Base-by-base conservation (phyloP, 768 basidiomycete species). In the Suillus spraguei region DNA sequence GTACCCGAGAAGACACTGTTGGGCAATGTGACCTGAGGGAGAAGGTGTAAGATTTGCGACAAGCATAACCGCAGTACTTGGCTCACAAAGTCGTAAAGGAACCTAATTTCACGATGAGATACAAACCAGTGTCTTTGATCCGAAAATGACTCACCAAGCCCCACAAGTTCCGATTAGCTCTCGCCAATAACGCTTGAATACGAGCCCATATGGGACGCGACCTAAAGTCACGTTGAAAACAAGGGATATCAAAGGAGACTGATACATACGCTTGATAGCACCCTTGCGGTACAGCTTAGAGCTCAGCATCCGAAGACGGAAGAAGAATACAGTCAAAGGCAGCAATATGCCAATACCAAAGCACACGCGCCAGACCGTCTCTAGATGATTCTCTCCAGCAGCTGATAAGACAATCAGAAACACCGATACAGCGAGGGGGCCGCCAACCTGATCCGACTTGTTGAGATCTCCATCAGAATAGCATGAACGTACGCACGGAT, bases 281-380 rank as follows among this genome's bases (percentile, higher is more conserved):
- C 84, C 82, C 63, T 85, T 80, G 49, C 82, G 80, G 70, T 86
- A 90, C 60, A 91, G 80, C 65, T 78, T 81, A 16, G 88, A 83
- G 67, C 84, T 89, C 67, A 91, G 71, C 90, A 92, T 92, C 59
- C 85, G 80, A 68, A 90, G 72, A 60, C 91, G 88, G 77, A 89
- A 90, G 72, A 85, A 80, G 71, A 93, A 85, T 32, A 93, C 90
- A 3, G 83, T 82, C 58, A 91, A 70, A 20, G 90, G 88, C 13
- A 89, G 75, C 35, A 85, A 56, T 32, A 88, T 83, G 32, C 89
- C 88, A 63, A 89, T 76, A 9, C 85, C 87, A 69, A 88, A 88
- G 74, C 82, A 85, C 35, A 86, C 85, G 54, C 87, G 83, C 89
- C 88, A 89, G 60, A 89, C 85, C 2, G 86, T 89, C 61, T 80